Conservation (phyloP, 2,329 filamentous ascomycete species). For the Apiospora hydei region DNA sequence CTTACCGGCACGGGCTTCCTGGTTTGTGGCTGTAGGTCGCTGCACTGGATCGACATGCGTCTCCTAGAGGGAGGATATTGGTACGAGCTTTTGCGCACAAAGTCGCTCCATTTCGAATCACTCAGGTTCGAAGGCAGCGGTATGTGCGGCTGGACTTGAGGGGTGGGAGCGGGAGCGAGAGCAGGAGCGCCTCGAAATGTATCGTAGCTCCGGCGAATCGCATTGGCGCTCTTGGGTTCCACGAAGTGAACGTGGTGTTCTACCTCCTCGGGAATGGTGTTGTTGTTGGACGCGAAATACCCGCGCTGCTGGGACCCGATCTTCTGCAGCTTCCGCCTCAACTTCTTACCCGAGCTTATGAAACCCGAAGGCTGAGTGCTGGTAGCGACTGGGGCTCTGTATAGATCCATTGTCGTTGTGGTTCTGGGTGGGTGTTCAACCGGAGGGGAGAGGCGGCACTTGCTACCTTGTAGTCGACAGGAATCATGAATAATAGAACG, state of each 20-base stretch:
- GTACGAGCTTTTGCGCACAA: constrained; percentile 39
- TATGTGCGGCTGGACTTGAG: constrained; percentile 22
- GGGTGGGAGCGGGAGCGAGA: background rate
- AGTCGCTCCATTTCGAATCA: constrained; percentile 40
- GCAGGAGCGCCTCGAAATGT: background rate
- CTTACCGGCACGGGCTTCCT: background rate
- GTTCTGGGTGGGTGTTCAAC: background rate
- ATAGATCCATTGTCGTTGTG: background rate
- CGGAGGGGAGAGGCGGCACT: background rate
- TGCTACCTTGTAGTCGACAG: background rate
- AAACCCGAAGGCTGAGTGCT: constrained; percentile 6
- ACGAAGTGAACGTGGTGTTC: background rate
- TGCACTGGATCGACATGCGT: constrained; percentile 24
- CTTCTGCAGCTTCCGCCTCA: constrained; percentile 43
- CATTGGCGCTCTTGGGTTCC: background rate
- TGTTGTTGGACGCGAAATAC: constrained; percentile 31
- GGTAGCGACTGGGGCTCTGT: constrained; percentile 4
- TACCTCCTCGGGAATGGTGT: constrained; percentile 29
- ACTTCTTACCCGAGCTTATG: constrained; percentile 40
- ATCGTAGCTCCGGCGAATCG: background rate
- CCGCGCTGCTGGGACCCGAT: constrained; percentile 36
- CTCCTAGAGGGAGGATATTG: constrained; percentile 30
- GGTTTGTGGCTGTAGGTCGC: background rate
- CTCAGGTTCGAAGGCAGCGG: constrained; percentile 32
- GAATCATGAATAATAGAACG: background rate